Evolutionary conservation across 2,329 filamentous ascomycete species (phyloP), one percentile per base, ranked within the genome.

Genomic region (Cladophialophora carrionii): DNA sequence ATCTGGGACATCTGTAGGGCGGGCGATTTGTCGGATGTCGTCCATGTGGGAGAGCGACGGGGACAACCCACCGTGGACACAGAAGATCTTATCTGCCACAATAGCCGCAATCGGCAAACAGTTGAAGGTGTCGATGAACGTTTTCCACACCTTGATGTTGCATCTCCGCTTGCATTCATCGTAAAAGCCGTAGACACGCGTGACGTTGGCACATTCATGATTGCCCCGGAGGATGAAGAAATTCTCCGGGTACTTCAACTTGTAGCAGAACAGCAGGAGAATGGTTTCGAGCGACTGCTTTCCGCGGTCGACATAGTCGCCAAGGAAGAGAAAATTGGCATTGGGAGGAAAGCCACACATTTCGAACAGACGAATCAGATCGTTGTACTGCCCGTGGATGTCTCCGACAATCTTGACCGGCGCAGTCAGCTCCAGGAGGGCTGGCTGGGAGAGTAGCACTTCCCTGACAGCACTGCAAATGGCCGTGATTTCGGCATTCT

Each of bases 111-210:
- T 97, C 0, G 94, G 94, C 52, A 98, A 84, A 49, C 90, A 93
- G 77, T 98, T 98, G 83, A 98, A 98, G 29, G 91, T 95, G 76
- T 98, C 94, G 59, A 96, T 89, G 75, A 98, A 98, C 0, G 92
- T 96, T 82, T 98, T 98, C 94, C 94, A 98, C 62, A 96, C 88
- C 81, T 97, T 97, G 76, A 97, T 91, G 75, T 96, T 97, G 82
- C 91, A 96, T 67, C 94, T 86, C 70, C 94, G 86, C 81, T 98
- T 98, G 84, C 94, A 98, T 77, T 98, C 94, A 74, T 98, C 94
- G 80, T 98, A 98, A 78, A 98, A 98, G 2, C 94, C 94, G 77
- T 97, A 97, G 41, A 98, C 92, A 65, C 94, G 87, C 14, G 92
- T 98, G 60, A 98, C 92, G 71, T 96, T 96, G 72, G 94, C 94